Conservation (phyloP, 441 rosid genomes). For the Populus hybrid region DNA sequence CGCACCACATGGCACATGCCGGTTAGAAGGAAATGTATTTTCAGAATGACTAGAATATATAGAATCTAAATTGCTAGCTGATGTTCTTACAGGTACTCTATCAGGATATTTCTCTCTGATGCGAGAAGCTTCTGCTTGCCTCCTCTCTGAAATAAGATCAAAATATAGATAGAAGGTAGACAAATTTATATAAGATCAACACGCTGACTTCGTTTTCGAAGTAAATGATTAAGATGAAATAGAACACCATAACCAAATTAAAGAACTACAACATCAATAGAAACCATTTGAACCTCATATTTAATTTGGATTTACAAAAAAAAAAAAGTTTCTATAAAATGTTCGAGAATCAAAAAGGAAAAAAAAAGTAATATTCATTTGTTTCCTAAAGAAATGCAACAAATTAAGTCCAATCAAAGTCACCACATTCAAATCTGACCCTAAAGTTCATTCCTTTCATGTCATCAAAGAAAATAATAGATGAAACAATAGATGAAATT, state of each 20-base stretch:
- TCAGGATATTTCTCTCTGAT: slow-evolving; percentile 84
- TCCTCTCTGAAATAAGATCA: slow-evolving; percentile 51
- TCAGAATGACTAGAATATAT: slow-evolving; percentile 2
- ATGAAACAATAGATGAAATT: not conserved
- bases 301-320: not conserved
- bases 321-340: not conserved
- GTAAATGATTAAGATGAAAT: not conserved
- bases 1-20: slow-evolving; percentile 24
- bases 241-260: not conserved
- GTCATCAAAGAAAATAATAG: not conserved
- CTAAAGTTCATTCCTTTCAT: not conserved
- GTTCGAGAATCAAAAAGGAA: not conserved
- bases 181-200: not conserved
- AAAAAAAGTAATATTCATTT: not conserved
- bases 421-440: not conserved
- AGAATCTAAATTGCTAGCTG: not conserved
- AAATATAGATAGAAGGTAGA: slow-evolving; percentile 3
- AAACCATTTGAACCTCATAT: not conserved
- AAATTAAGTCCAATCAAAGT: not conserved
- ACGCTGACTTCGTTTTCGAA: not conserved
- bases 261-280: not conserved
- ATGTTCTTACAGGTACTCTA: slow-evolving; percentile 72
- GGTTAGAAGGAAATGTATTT: slow-evolving; percentile 1
- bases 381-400: not conserved
- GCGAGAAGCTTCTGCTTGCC: slow-evolving; percentile 87